phyloP scores from a whole-genome alignment of 2,329 filamentous ascomycete species.

The Pezizomycotina sp. region DNA sequence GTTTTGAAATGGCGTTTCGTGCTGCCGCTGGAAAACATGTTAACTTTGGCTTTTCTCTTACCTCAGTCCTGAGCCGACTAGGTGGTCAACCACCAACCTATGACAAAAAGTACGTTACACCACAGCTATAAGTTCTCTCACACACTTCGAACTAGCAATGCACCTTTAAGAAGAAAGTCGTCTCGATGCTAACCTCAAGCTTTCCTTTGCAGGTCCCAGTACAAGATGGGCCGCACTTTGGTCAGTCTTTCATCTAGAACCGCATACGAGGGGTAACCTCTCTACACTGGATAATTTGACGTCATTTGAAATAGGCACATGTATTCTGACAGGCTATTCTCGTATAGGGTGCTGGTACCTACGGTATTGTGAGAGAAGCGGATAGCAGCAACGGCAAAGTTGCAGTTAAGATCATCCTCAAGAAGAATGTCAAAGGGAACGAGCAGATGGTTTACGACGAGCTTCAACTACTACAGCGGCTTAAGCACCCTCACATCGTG shows the following conservation, averaged over 20 bases:
- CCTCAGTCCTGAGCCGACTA: constrained; percentile 23
- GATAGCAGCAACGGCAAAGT: constrained; percentile 72
- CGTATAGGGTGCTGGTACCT: constrained; percentile 72
- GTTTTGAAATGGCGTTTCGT: too few species aligned
- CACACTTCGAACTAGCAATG: not conserved
- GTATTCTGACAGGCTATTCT: not conserved
- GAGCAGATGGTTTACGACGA: constrained; percentile 99
- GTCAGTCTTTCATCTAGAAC: constrained; percentile 16
- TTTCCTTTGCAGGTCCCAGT: constrained; percentile 50
- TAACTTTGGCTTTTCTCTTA: too few species aligned
- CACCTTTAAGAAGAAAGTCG: not conserved
- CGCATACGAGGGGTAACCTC: constrained; percentile 6
- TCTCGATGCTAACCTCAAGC: constrained; percentile 14
- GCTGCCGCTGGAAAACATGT: too few species aligned
- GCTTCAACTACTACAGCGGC: constrained; percentile 74
- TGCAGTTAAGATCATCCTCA: constrained; percentile 95
- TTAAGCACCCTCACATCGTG: constrained; percentile 91
- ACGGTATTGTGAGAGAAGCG: constrained; percentile 93
- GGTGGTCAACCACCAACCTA: constrained; percentile 44
- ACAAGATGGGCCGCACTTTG: constrained; percentile 81
- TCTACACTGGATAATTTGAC: not conserved
- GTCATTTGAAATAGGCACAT: not conserved
- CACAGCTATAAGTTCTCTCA: constrained; percentile 19
- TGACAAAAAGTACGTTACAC: constrained; percentile 67
- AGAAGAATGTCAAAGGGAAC: constrained; percentile 97